These are phyloP conservation scores for Scedosporium minutisporum DNA, from an alignment of 2,329 filamentous ascomycete species.

Conservation along the genomic window DNA sequence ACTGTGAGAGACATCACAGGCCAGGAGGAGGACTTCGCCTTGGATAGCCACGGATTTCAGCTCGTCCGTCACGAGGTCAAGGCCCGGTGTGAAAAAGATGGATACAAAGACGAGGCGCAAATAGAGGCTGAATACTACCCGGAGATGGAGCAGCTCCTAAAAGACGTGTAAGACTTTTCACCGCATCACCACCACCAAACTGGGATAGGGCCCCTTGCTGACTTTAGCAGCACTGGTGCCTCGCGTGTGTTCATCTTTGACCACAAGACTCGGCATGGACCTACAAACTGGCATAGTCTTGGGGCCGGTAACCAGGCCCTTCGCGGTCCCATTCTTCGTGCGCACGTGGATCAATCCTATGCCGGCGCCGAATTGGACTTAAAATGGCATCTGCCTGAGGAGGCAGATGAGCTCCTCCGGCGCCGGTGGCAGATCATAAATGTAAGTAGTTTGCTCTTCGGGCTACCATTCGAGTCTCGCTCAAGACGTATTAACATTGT, in stretches of 20 bases:
- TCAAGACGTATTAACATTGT: constrained; percentile 5
- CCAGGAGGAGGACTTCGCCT: constrained; percentile 26
- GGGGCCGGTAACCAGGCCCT: constrained; percentile 47
- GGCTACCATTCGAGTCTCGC: too few relatives aligned
- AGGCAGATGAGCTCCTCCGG: constrained; percentile 25
- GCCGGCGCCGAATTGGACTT: constrained; percentile 23
- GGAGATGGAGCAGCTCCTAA: constrained; percentile 58
- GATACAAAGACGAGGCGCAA: constrained; percentile 41
- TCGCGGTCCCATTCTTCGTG: constrained; percentile 33
- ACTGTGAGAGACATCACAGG: constrained; percentile 27
- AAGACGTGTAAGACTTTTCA: constrained; percentile 26
- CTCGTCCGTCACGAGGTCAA: constrained; percentile 21
- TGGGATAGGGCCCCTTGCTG: constrained; percentile 16
- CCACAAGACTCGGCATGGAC: constrained; percentile 54
- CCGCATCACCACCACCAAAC: too few relatives aligned
- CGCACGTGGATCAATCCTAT: constrained; percentile 44
- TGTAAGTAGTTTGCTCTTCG: constrained; percentile 18
- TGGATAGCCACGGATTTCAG: constrained; percentile 33
- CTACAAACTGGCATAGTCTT: constrained; percentile 53
- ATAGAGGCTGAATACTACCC: constrained; percentile 61
- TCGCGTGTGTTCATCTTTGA: constrained; percentile 58
- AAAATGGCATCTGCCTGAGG: constrained; percentile 32
- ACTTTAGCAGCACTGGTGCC: constrained; percentile 42
- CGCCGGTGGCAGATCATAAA: constrained; percentile 45
- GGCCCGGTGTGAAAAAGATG: constrained; percentile 12